Base-by-base conservation (phyloP, 257 asterid genomes). In the Solanum paucissectum region DNA sequence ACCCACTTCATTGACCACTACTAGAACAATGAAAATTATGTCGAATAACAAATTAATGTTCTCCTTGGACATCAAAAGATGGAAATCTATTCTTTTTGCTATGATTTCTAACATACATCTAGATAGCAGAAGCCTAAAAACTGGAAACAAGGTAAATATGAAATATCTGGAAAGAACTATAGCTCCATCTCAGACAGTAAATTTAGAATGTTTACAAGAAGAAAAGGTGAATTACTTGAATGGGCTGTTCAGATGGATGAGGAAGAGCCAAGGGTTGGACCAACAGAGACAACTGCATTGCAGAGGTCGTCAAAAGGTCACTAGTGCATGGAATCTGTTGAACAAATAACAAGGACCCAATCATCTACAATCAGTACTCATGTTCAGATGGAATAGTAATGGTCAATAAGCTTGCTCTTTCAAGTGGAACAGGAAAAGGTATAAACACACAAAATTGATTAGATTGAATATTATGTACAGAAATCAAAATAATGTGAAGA, bases 231-330 rank as follows among this genome's bases (percentile, higher is more conserved):
- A 91, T 90, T 96, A 97, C 99, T 83, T 97, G 98, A 89, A 96
- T 94, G 40, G 98, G 96, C 90, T 96, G 98, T 93, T 97, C 99
- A 64, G 98, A 94, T 20, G 99, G 97, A 91, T 97, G 98, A 66
- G 98, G 95, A 83, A 96, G 98, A 88, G 99, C 98, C 88, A 97
- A 89, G 86, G 99, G 99, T 93, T 97, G 99, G 90, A 97, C 99
- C 94, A 96, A 89, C 83, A 97, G 90, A 90, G 98, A 95, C 94
- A 97, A 89, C 92, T 95, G 99, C 99, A 96, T 95, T 52, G 98
- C 98, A 68, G 99, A 95, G 86, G 99, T 97, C 33, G 98, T 95
- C 91, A 97, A 91, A 88, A 96, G 95, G 88, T 97, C 99, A 83
- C 90, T 92, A 38, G 99, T 95, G 88, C 98, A 97, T 74, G 99